A percentile compares a stretch with the other conserved stretches of the same genome.
These are phyloP conservation scores for Scenedesmus sp. DNA, from an alignment of 163 green algal genomes.

Conservation along the genomic window DNA sequence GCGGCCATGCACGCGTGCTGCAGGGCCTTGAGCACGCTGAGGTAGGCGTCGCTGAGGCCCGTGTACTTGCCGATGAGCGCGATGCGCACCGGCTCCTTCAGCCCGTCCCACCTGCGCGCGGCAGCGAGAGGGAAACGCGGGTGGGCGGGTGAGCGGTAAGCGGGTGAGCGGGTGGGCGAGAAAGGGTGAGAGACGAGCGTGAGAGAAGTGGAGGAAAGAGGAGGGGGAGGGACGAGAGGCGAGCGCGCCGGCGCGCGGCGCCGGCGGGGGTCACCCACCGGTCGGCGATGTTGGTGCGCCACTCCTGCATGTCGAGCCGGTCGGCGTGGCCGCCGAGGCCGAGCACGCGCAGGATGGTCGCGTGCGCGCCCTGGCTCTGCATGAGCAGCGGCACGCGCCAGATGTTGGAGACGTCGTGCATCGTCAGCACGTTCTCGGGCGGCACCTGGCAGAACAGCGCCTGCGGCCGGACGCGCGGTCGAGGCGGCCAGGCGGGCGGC, in stretches of 20 bases:
- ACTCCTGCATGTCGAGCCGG: constrained; percentile 76
- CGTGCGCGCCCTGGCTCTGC: constrained; percentile 82
- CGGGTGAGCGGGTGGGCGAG: too few species aligned
- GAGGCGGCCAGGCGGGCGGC: neutral
- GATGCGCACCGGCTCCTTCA: constrained; percentile 82
- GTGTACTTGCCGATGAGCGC: constrained; percentile 99
- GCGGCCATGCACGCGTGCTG: constrained; percentile 90
- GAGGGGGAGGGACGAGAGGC: neutral
- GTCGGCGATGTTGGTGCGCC: constrained; percentile 82
- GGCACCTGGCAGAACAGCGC: constrained; percentile 93
- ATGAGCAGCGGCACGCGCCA: constrained; percentile 96
- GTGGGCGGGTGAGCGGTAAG: too few species aligned
- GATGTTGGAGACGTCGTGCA: constrained; percentile 99
- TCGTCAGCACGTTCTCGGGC: constrained; percentile 87
- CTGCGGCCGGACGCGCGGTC: constrained; percentile 46
- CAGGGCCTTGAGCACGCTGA: constrained; percentile 97
- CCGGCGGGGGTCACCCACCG: too few species aligned
- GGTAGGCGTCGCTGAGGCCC: constrained; percentile 94
- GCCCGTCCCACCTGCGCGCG: constrained; percentile 74
- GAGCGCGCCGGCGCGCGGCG: too few species aligned
- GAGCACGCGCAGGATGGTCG: constrained; percentile 80
- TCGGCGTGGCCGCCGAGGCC: constrained; percentile 51
- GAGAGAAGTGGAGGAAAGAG: neutral
- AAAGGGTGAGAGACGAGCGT: too few species aligned
- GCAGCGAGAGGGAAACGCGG: neutral